These are phyloP conservation scores for Nothophoma quercina DNA, from an alignment of 2,329 filamentous ascomycete species.

Conservation along the genomic window DNA sequence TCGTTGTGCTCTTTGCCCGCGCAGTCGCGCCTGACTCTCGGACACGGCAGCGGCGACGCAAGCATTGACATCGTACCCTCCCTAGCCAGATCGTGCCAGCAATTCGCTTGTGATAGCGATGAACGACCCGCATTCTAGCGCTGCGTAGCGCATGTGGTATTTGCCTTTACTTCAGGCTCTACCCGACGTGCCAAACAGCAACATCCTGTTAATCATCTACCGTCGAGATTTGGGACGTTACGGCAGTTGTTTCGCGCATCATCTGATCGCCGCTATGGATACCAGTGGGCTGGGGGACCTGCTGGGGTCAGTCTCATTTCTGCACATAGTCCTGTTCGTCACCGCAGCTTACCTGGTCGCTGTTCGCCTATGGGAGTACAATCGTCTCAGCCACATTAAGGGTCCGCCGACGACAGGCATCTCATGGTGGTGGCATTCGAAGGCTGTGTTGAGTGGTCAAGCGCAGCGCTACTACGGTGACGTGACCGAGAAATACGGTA, in stretches of 20 bases:
- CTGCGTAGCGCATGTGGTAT: not conserved
- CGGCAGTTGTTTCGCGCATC: not conserved
- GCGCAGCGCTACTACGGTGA: slow-evolving; percentile 38
- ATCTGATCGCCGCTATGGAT: slow-evolving; percentile 20
- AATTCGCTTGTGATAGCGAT: slow-evolving; percentile 8
- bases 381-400: slow-evolving; percentile 41
- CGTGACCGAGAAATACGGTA: slow-evolving; percentile 43
- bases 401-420: slow-evolving; percentile 41
- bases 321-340: slow-evolving; percentile 24
- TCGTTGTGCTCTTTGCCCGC: not conserved
- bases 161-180: not conserved
- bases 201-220: slow-evolving; percentile 3
- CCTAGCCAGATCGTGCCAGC: slow-evolving; percentile 1
- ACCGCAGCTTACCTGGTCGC: slow-evolving; percentile 24
- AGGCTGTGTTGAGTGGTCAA: slow-evolving; percentile 36
- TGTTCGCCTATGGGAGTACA: slow-evolving; percentile 34
- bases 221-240: not conserved
- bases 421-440: slow-evolving; percentile 44
- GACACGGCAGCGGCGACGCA: slow-evolving; percentile 1
- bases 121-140: slow-evolving; percentile 5
- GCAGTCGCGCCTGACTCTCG: not conserved
- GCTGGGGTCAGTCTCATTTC: slow-evolving; percentile 17
- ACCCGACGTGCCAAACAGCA: not conserved
- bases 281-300: slow-evolving; percentile 5
- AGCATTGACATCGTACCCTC: slow-evolving; percentile 5